These are phyloP conservation scores for Podaxis pistillaris DNA, from an alignment of 768 basidiomycete species.

Conservation along the genomic window DNA sequence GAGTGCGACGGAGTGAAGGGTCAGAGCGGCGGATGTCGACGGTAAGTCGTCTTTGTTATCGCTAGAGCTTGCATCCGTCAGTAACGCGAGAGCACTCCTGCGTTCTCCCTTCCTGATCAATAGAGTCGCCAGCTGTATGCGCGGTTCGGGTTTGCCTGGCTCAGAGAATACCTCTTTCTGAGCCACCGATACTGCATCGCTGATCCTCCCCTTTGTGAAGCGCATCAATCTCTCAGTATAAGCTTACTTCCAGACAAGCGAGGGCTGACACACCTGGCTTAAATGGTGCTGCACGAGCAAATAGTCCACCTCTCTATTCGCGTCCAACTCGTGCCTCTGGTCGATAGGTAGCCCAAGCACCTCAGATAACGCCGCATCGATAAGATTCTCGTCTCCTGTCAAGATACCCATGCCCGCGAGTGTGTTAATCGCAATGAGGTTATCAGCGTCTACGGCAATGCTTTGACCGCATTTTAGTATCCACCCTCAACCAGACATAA, in stretches of 20 bases:
- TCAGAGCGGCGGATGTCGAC: constrained; percentile 39
- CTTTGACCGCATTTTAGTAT: constrained; percentile 35
- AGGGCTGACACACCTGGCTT: constrained; percentile 52
- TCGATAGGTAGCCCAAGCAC: constrained; percentile 69
- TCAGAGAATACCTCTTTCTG: constrained; percentile 59
- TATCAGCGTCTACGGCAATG: constrained; percentile 74
- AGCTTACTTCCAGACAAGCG: neutral
- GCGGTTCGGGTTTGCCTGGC: constrained; percentile 47
- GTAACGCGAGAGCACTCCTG: constrained; percentile 44
- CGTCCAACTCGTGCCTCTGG: constrained; percentile 64
- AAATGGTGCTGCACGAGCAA: constrained; percentile 73
- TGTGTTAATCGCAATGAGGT: constrained; percentile 76
- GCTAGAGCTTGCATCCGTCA: constrained; percentile 27
- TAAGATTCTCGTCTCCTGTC: constrained; percentile 70
- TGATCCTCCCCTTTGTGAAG: constrained; percentile 41
- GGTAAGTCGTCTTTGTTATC: constrained; percentile 29
- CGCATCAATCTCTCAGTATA: constrained; percentile 1
- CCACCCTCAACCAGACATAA: neutral
- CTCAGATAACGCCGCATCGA: constrained; percentile 87
- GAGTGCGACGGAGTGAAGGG: constrained; percentile 50
- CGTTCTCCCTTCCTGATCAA: constrained; percentile 46
- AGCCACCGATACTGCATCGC: constrained; percentile 47
- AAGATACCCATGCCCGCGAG: constrained; percentile 90
- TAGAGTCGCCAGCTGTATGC: constrained; percentile 55
- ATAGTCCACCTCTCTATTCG: constrained; percentile 64